Evolutionary conservation across 176 grass and related monocot genomes (phyloP).

Genomic region (Paspalum notatum): DNA sequence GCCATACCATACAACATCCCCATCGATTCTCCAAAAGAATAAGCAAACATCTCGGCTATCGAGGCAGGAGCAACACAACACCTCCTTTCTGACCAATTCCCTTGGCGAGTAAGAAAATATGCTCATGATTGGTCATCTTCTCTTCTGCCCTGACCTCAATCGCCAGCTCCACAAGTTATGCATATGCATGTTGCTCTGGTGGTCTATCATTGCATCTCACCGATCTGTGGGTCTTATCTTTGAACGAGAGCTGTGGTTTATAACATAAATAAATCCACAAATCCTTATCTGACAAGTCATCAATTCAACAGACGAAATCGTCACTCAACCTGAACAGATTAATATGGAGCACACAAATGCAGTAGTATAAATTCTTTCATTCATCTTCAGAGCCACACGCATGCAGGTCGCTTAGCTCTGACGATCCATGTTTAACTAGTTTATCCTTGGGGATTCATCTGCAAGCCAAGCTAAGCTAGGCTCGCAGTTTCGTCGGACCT

Average conservation of each 20-base stretch:
- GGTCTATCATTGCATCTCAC: slow-evolving; percentile 33
- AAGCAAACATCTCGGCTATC: neutral
- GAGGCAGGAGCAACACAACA: slow-evolving; percentile 16
- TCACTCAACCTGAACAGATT: slow-evolving; percentile 38
- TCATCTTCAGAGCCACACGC: neutral
- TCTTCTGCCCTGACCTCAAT: slow-evolving; percentile 25
- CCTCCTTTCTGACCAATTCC: slow-evolving; percentile 4
- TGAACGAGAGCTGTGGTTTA: neutral
- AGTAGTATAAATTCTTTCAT: neutral
- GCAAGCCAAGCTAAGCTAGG: slow-evolving; percentile 2
- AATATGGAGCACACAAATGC: neutral
- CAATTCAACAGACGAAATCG: slow-evolving; percentile 23
- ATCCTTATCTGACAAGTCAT: slow-evolving; percentile 42
- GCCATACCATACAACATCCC: slow-evolving; percentile 41
- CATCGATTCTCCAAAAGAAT: slow-evolving; percentile 54
- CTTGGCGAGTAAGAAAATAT: slow-evolving; percentile 33
- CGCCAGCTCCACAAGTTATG: slow-evolving; percentile 33
- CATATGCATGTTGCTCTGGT: slow-evolving; percentile 3
- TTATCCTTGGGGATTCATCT: slow-evolving; percentile 9
- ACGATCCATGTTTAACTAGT: neutral
- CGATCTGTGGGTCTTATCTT: slow-evolving; percentile 47
- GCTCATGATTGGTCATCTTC: slow-evolving; percentile 58
- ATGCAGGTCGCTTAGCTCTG: slow-evolving; percentile 23
- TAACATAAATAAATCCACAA: neutral
- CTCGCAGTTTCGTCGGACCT: neutral